phyloP scores from a whole-genome alignment of 1,284 basidiomycete genomes.

The Heliocybe sulcata region DNA sequence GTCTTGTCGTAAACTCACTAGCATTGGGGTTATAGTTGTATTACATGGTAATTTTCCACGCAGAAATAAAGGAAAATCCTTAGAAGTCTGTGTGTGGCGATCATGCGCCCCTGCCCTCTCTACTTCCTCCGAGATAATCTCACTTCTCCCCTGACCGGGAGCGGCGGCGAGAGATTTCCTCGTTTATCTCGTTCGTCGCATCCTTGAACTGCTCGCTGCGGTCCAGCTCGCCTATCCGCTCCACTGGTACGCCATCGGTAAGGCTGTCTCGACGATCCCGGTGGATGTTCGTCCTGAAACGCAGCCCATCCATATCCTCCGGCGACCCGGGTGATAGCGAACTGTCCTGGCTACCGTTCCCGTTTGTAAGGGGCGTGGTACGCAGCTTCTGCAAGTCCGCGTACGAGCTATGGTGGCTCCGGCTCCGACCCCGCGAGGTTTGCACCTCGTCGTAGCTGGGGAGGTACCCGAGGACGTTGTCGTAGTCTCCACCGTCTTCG shows the following conservation, averaged over 20 bases:
- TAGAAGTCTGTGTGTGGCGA: neutral
- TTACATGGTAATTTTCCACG: too few relatives aligned
- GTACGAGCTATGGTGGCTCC: constrained; percentile 68
- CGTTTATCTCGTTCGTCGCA: constrained; percentile 60
- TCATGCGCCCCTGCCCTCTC: neutral
- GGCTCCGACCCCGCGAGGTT: constrained; percentile 28
- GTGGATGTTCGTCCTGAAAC: constrained; percentile 32
- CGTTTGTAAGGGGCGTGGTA: constrained; percentile 15
- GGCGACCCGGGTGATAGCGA: constrained; percentile 12
- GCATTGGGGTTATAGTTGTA: neutral
- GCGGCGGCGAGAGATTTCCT: constrained; percentile 33
- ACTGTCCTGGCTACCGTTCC: constrained; percentile 8
- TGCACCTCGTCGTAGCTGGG: constrained; percentile 36
- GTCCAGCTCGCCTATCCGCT: constrained; percentile 52
- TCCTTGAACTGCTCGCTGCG: constrained; percentile 39
- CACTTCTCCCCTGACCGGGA: neutral
- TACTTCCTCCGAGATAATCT: neutral
- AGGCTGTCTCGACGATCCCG: constrained; percentile 55
- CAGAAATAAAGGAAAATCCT: neutral
- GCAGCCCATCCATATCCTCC: constrained; percentile 30
- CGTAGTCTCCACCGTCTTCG: constrained; percentile 76
- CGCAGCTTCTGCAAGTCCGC: constrained; percentile 71
- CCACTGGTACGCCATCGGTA: constrained; percentile 54
- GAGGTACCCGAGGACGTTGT: constrained; percentile 64
- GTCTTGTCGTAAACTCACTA: constrained; percentile 6